phyloP scores from a whole-genome alignment of 352 stramenopile species.

The Globisporangium mamillatum region DNA sequence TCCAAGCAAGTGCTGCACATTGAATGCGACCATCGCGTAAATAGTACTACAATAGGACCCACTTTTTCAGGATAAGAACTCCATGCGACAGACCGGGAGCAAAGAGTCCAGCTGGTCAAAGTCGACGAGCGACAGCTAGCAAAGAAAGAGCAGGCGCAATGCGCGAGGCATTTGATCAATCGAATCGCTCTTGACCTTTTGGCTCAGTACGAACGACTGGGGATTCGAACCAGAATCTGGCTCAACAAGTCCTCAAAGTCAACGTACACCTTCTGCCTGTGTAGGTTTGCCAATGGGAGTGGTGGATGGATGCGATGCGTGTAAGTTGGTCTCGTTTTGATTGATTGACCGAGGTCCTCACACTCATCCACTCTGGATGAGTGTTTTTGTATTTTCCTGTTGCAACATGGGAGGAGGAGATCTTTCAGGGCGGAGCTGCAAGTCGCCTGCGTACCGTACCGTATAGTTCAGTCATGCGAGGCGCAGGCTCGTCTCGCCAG shows the following conservation, averaged over 20 bases:
- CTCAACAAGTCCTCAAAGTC: background rate
- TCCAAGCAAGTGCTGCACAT: no score
- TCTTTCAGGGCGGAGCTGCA: background rate
- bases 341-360: background rate
- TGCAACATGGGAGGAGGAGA: background rate
- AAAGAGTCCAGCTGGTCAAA: background rate
- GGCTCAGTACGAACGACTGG: background rate
- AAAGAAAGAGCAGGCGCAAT: background rate
- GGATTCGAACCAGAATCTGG: background rate
- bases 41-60: background rate
- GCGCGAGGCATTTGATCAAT: background rate
- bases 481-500: background rate
- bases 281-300: background rate
- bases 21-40: no score
- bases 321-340: background rate
- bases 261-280: background rate
- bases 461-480: background rate
- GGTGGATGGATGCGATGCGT: background rate
- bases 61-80: background rate
- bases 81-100: background rate
- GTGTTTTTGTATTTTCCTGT: background rate
- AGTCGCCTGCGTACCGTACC: background rate
- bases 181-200: background rate
- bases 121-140: background rate
- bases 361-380: background rate